These are phyloP conservation scores for Syncephalastrum contaminatum DNA, from an alignment of 371 early-diverging fungal genomes.

Conservation along the genomic window DNA sequence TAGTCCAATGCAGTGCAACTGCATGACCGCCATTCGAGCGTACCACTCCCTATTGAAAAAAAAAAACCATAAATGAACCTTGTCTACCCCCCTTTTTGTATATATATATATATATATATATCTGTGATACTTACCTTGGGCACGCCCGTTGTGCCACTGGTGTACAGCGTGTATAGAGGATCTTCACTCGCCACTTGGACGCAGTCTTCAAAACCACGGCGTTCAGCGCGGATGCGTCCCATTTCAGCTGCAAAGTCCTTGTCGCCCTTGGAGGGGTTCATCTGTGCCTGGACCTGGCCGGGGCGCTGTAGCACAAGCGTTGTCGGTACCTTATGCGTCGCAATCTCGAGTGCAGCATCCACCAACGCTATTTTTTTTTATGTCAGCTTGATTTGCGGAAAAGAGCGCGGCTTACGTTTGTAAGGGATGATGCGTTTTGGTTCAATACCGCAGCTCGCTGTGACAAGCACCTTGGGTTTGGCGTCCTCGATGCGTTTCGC, in stretches of 20 bases:
- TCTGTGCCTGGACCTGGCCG: constrained; percentile 40
- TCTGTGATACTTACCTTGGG: constrained; percentile 77
- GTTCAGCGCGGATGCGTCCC: constrained; percentile 29
- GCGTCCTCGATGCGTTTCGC: constrained; percentile 82
- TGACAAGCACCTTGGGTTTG: constrained; percentile 70
- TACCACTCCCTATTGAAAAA: constrained; percentile 71
- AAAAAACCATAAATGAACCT: background rate
- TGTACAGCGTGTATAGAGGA: constrained; percentile 89
- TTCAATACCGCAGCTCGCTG: constrained; percentile 83
- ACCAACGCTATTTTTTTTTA: constrained; percentile 55
- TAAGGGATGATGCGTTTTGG: constrained; percentile 62
- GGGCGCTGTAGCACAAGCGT: constrained; percentile 63
- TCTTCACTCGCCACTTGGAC: constrained; percentile 82
- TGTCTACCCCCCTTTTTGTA: too few species aligned
- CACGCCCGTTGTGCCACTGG: constrained; percentile 83
- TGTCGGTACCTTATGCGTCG: constrained; percentile 50
- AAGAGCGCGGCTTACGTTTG: constrained; percentile 43
- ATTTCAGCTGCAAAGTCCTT: constrained; percentile 62
- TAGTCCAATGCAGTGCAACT: constrained; percentile 75
- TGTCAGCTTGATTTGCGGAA: background rate
- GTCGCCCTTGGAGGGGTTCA: constrained; percentile 58
- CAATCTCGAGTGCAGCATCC: constrained; percentile 59
- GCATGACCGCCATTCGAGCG: constrained; percentile 91
- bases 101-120: too few species aligned
- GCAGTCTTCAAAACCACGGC: constrained; percentile 42